Conservation (phyloP, 257 asterid species). For the Coffea canephora region DNA sequence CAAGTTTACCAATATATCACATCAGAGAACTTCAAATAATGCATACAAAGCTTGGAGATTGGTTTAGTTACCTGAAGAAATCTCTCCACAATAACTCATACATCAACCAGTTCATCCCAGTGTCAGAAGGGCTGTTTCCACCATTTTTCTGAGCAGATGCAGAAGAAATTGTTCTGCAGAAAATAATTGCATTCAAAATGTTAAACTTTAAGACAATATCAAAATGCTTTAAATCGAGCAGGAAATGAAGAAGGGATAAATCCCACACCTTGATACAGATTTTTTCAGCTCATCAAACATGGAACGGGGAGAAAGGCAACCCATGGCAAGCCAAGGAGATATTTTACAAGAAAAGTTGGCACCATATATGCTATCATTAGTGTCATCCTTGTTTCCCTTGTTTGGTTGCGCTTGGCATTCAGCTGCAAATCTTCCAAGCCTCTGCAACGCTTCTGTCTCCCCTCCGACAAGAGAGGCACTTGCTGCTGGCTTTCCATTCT, state of each 20-base stretch:
- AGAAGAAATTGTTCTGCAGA: slow-evolving; percentile 62
- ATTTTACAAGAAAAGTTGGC: slow-evolving; percentile 94
- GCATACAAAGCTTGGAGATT: neutral
- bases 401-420: slow-evolving; percentile 71
- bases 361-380: slow-evolving; percentile 74
- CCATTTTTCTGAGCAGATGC: slow-evolving; percentile 50
- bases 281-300: slow-evolving; percentile 93
- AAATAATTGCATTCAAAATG: slow-evolving; percentile 3
- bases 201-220: neutral
- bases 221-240: neutral
- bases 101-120: slow-evolving; percentile 93
- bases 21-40: neutral
- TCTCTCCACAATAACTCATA: slow-evolving; percentile 98
- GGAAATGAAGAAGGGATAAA: neutral
- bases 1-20: neutral
- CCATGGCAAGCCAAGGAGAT: slow-evolving; percentile 98
- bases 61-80: slow-evolving; percentile 70
- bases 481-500: slow-evolving; percentile 67
- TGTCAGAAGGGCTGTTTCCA: slow-evolving; percentile 45
- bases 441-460: slow-evolving; percentile 89
- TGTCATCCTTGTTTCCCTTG: slow-evolving; percentile 52
- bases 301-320: slow-evolving; percentile 97
- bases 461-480: slow-evolving; percentile 87
- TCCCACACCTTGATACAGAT: slow-evolving; percentile 63
- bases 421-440: slow-evolving; percentile 66